Conservation (phyloP, 192 early-diverging fungal species). For the Coemansia biformis region DNA sequence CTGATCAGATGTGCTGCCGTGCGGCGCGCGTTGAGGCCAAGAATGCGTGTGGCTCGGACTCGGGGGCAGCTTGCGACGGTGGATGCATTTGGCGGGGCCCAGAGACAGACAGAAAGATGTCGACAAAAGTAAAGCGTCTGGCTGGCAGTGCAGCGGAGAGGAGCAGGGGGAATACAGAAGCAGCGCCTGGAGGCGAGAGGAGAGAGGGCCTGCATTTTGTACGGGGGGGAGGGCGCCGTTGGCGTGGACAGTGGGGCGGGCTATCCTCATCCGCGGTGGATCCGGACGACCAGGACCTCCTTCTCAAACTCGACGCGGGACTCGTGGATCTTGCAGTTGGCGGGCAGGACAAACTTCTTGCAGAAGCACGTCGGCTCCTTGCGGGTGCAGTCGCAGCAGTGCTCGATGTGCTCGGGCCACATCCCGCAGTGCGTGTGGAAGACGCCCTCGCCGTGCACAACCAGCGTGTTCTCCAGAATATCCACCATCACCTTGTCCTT, state of each 20-base stretch:
- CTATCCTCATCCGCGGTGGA: conserved; percentile 26
- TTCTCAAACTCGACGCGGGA: conserved; percentile 47
- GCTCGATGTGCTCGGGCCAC: conserved; percentile 49
- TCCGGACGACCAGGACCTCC: conserved; percentile 47
- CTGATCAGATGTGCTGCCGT: too few species aligned
- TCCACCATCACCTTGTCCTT: conserved; percentile 51
- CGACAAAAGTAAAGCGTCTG: too few species aligned
- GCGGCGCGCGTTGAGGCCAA: too few species aligned
- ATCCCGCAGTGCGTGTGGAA: conserved; percentile 51
- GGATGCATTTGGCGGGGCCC: too few species aligned
- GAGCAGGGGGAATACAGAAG: too few species aligned
- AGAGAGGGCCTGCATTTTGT: too few species aligned
- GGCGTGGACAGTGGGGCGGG: background rate
- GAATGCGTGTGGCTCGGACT: too few species aligned
- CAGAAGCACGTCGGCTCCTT: conserved; percentile 40
- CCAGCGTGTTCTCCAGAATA: conserved; percentile 25
- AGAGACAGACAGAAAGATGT: too few species aligned
- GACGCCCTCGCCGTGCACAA: conserved; percentile 44
- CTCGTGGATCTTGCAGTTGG: conserved; percentile 36
- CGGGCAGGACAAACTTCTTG: conserved; percentile 38
- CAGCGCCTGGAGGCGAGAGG: too few species aligned
- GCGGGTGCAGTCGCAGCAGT: conserved; percentile 48
- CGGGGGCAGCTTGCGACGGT: too few species aligned
- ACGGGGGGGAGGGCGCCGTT: too few species aligned
- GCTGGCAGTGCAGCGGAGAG: too few species aligned